These are phyloP conservation scores for Neurospora hispaniola DNA, from an alignment of 495 filamentous ascomycete species.

Conservation along the genomic window DNA sequence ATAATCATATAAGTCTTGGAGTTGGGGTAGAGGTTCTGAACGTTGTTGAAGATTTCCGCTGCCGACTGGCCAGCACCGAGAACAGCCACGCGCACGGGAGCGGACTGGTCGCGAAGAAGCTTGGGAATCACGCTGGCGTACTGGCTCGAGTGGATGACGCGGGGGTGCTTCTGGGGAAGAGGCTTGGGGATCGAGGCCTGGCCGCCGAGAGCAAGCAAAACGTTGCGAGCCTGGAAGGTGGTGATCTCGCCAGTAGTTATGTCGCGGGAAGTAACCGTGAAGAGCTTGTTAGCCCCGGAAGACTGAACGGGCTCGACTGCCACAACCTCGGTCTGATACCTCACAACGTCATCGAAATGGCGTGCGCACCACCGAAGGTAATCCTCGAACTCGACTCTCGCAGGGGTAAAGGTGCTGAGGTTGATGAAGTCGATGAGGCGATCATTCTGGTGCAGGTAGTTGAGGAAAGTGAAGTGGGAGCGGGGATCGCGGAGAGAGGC, in stretches of 20 bases:
- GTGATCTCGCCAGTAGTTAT: constrained; percentile 22
- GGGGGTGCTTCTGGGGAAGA: constrained; percentile 48
- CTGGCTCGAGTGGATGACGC: constrained; percentile 82
- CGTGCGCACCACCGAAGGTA: constrained; percentile 88
- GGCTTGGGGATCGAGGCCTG: constrained; percentile 62
- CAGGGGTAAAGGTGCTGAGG: constrained; percentile 76
- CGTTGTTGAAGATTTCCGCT: constrained; percentile 88
- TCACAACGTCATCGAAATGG: constrained; percentile 67
- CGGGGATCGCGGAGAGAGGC: constrained; percentile 80
- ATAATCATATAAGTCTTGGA: constrained; percentile 68
- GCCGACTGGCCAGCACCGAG: constrained; percentile 86
- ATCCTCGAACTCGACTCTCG: constrained; percentile 84
- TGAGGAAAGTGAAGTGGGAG: constrained; percentile 90
- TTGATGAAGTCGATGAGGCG: constrained; percentile 85
- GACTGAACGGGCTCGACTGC: constrained; percentile 42
- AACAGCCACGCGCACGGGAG: constrained; percentile 64
- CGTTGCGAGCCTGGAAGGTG: constrained; percentile 53
- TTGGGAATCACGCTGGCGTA: constrained; percentile 56
- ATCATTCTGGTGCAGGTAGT: constrained; percentile 72
- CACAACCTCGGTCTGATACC: constrained; percentile 67
- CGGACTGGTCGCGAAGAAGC: constrained; percentile 46
- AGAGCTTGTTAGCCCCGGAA: constrained; percentile 37
- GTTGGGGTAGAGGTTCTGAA: constrained; percentile 73
- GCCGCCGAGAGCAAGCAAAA: constrained; percentile 79
- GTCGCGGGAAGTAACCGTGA: constrained; percentile 34